A percentile compares a stretch with the other conserved stretches of the same genome.
Evolutionary conservation across 2,329 filamentous ascomycete species (phyloP).

Genomic region (Monosporascus sp.): DNA sequence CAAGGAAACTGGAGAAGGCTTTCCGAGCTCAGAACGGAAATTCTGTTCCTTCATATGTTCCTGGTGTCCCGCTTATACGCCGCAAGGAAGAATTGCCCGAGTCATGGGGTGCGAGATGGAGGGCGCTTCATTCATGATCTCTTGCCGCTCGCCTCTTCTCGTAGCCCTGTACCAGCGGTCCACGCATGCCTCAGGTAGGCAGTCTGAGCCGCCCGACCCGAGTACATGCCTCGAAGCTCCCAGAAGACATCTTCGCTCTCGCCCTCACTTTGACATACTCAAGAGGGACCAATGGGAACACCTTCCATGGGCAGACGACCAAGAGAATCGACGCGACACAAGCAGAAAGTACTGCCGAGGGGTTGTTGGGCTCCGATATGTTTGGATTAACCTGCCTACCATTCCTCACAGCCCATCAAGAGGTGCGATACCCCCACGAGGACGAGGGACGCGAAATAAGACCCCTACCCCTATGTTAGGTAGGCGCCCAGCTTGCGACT

Average conservation of each 20-base stretch:
- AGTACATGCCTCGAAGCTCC: neutral
- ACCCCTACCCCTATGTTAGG: neutral
- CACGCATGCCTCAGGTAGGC: neutral
- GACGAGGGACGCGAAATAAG: neutral
- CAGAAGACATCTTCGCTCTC: neutral
- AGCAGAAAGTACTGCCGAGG: conserved; percentile 1
- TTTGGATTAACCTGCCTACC: neutral
- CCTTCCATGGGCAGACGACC: neutral
- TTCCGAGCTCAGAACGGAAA: neutral
- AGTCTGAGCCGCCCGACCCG: neutral
- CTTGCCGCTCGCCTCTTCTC: no score
- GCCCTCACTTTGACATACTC: neutral
- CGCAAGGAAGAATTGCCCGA: neutral
- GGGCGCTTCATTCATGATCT: no score
- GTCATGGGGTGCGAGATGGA: no score
- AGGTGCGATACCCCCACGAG: neutral
- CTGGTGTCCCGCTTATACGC: neutral
- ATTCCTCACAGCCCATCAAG: neutral
- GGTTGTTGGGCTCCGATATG: neutral
- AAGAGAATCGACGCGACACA: neutral
- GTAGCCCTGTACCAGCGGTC: no score
- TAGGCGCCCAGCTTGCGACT: neutral
- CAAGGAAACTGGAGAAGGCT: neutral
- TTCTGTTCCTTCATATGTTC: neutral
- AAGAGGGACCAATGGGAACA: neutral